Evolutionary conservation across 345 rosid genomes (phyloP), one percentile per base, ranked within the genome.

Genomic region (Citrus glauca): DNA sequence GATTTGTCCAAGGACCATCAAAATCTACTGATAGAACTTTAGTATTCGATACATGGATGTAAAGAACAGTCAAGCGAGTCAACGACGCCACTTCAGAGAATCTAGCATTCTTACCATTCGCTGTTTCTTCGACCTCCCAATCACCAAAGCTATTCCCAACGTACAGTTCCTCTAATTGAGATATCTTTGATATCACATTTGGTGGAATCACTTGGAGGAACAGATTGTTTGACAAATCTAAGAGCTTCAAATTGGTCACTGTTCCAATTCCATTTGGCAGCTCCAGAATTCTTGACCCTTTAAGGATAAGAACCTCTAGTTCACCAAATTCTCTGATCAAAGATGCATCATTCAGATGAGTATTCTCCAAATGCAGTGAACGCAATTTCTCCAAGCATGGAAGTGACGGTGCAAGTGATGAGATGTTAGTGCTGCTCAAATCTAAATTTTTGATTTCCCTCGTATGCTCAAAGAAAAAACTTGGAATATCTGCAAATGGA

Each of bases 111-210:
- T 25, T 48, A 7, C 11, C 13, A 32, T 37, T 45, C 1, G 7
- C 53, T 13, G 48, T 45, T 6, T 48, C 80, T 42, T 77, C 80
- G 17, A 30, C 72, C 37, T 80, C 84, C 90, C 87, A 88, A 6
- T 24, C 17, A 28, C 9, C 56, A 78, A 81, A 85, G 50, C 82
- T 37, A 9, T 68, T 72, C 10, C 66, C 69, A 69, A 85, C 77
- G n/a, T 65, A 32, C 45, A 85, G 64, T 57, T 85, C 88, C 76
- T 88, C 90, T 38, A 85, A 35, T 17, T 19, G 27, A 1, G 80
- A 25, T 10, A 87, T 53, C 33, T 56, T 68, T 74, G 83, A 81
- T 11, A 85, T 25, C 24, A 86, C 68, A 74, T 80, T 77, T 11
- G 77, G 71, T 16, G 85, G 83, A 61, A 88, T 77, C 37, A 64